Conservation (phyloP, 768 basidiomycete species). For the Mycena pura region DNA sequence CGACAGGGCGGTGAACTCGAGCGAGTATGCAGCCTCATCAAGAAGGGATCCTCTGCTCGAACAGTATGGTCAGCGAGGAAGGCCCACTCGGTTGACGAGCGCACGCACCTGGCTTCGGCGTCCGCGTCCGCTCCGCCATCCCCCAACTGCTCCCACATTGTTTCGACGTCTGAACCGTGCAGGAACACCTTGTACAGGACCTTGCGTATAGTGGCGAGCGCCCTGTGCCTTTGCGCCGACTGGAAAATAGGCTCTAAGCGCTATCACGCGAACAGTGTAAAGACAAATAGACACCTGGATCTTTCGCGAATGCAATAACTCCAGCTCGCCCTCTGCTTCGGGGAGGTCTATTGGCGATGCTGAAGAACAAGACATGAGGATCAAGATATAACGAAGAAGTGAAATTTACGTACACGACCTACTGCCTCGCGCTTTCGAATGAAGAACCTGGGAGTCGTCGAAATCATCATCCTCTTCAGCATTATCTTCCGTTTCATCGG, state of each 20-base stretch:
- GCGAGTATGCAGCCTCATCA: conserved; percentile 7
- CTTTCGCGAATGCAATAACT: conserved; percentile 23
- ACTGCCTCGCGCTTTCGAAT: neutral
- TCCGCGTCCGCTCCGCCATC: neutral
- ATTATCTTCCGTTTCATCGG: neutral
- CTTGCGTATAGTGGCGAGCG: conserved; percentile 11
- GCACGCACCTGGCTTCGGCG: conserved; percentile 1
- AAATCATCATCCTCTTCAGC: conserved; percentile 5
- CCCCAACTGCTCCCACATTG: conserved; percentile 15
- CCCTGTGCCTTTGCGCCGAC: conserved; percentile 7
- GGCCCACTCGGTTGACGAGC: too few relatives aligned
- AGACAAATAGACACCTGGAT: conserved; percentile 4
- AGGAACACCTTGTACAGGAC: conserved; percentile 22
- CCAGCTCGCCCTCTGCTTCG: conserved; percentile 15
- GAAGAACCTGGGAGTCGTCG: neutral
- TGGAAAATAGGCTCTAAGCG: neutral
- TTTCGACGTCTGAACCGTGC: conserved; percentile 10
- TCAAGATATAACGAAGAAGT: neutral
- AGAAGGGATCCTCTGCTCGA: conserved; percentile 11
- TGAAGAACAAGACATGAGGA: neutral
- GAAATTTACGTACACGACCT: conserved; percentile 13
- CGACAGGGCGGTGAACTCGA: conserved; percentile 22
- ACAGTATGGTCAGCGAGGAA: neutral
- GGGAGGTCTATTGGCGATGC: conserved; percentile 24
- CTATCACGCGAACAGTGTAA: too few relatives aligned